These are phyloP conservation scores for Penicillium fimorum DNA, from an alignment of 495 filamentous ascomycete species.

Conservation along the genomic window DNA sequence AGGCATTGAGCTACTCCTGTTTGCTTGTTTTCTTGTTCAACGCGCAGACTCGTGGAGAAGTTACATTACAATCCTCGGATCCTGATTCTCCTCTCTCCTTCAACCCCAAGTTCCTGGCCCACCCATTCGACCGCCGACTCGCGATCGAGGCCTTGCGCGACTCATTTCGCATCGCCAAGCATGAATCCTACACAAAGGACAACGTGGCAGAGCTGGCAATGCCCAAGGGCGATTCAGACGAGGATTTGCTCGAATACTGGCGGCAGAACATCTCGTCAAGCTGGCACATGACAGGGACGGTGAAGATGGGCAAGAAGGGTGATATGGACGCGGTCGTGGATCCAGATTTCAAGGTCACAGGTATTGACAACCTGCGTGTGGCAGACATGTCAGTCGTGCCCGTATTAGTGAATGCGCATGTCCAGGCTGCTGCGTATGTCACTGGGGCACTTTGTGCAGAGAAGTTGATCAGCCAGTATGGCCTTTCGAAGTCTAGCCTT, in stretches of 20 bases:
- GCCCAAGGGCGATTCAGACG: slow-evolving; percentile 49
- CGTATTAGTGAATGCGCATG: slow-evolving; percentile 37
- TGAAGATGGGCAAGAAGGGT: slow-evolving; percentile 52
- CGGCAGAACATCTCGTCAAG: slow-evolving; percentile 31
- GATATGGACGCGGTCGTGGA: slow-evolving; percentile 46
- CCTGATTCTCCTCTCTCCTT: slow-evolving; percentile 49
- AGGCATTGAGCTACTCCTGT: slow-evolving; percentile 24
- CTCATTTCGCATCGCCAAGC: slow-evolving; percentile 31
- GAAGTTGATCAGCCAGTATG: slow-evolving; percentile 26
- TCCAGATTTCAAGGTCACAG: slow-evolving; percentile 47
- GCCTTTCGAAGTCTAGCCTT: slow-evolving; percentile 1
- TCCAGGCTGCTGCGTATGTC: slow-evolving; percentile 29
- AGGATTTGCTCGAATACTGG: slow-evolving; percentile 54
- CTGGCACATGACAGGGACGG: slow-evolving; percentile 54
- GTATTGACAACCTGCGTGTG: slow-evolving; percentile 54
- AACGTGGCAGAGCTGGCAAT: slow-evolving; percentile 33
- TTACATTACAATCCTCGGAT: slow-evolving; percentile 52
- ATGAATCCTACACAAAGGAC: slow-evolving; percentile 26
- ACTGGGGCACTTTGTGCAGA: slow-evolving; percentile 26
- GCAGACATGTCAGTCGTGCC: slow-evolving; percentile 61
- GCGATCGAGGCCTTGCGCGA: slow-evolving; percentile 54
- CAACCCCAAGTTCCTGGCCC: slow-evolving; percentile 53
- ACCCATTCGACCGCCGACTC: slow-evolving; percentile 54
- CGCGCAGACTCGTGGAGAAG: slow-evolving; percentile 43
- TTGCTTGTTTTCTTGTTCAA: slow-evolving; percentile 29